Base-by-base conservation (phyloP, 2,329 filamentous ascomycete species). In the Cytospora mali region DNA sequence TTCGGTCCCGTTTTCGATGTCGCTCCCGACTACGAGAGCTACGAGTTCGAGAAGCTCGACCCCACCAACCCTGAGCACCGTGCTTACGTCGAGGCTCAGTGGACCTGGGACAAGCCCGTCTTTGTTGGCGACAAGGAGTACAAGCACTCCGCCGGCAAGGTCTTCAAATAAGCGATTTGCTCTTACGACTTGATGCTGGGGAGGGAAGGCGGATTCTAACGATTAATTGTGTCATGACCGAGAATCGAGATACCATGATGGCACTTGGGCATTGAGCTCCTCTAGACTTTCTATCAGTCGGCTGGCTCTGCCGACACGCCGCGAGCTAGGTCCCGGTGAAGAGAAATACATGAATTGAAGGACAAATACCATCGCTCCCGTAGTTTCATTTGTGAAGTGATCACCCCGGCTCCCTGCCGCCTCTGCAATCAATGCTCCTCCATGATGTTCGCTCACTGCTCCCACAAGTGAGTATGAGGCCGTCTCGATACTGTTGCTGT, bases 31-130 rank as follows among this genome's bases (percentile, higher is more conserved):
- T 93, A 86, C 79, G 95, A 99, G 87, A 94, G 90, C 83, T 99
- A 98, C 86, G 79, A 86, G 72, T 98, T 98, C 88, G 90, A 82
- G 78, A 98, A 97, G 90, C 92, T 99, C 73, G 94, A 99, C 85
- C 89, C 87, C 76, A 87, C 79, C 77, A 97, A 92, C 77, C 77
- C 85, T 61, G 92, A 93, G 79, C 92, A 98, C 85, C 87, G 85
- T 75, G 88, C 90, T 76, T 93, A 91, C 76, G 83, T 99, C 74
- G 88, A 95, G 75, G 88, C 90, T 76, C 84, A 89, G 81, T 99
- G 95, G 95, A 83, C 87, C 67, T 97, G 93, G 91, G 95, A 98
- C 79, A 90, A 92, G 83, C 88, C 91, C 69, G 81, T 93, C 73
- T 81, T 81, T 68, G 85, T 92, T 74, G 80, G 90, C 74, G 94